Evolutionary conservation across 2,329 filamentous ascomycete species (phyloP).

Genomic region (Akanthomyces dipterigenus): DNA sequence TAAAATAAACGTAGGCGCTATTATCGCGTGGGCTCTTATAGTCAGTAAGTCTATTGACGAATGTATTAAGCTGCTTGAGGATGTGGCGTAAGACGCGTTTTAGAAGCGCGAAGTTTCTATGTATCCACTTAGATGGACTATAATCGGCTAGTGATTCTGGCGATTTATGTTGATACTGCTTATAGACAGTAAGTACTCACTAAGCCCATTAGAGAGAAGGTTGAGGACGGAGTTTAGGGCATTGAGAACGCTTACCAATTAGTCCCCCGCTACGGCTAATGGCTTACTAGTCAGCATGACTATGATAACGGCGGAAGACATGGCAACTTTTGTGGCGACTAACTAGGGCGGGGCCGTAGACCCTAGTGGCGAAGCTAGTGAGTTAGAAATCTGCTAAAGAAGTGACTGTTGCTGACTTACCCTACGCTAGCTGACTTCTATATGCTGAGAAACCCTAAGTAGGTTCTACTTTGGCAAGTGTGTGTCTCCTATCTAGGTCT

Average conservation of each 20-base stretch:
- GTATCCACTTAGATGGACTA: neutral
- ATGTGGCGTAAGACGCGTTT: neutral
- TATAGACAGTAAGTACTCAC: neutral
- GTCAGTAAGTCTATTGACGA: neutral
- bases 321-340: neutral
- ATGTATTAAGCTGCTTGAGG: neutral
- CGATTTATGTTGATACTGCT: neutral
- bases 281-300: neutral
- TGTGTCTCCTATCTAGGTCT: neutral
- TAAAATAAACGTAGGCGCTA: neutral
- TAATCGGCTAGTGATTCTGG: neutral
- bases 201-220: neutral
- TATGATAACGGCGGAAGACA: neutral
- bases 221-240: neutral
- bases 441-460: neutral
- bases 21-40: neutral
- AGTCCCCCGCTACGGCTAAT: neutral
- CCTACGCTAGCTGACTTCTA: neutral
- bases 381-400: neutral
- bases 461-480: neutral
- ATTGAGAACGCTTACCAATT: neutral
- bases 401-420: neutral
- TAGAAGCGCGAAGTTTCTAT: neutral
- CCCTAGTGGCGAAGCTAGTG: neutral
- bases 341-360: neutral